Evolutionary conservation across 2,329 filamentous ascomycete genomes (phyloP).

Genomic region (Thelonectria discophora): DNA sequence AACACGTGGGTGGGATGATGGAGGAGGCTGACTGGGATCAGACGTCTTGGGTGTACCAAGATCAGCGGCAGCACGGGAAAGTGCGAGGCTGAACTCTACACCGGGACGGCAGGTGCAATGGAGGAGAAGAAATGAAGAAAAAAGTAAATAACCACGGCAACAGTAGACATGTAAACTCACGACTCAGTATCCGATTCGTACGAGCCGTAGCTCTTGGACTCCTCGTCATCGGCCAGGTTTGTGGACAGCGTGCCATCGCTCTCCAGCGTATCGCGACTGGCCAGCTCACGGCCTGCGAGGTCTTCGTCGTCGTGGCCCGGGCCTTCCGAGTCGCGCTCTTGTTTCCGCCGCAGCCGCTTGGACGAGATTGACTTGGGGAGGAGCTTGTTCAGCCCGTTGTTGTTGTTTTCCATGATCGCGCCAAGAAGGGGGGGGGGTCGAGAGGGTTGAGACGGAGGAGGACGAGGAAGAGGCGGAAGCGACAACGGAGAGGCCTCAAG

Average conservation of each 20-base stretch:
- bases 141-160: not conserved
- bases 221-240: conserved; percentile 47
- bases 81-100: conserved; percentile 26
- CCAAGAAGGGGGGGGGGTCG: not conserved
- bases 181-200: conserved; percentile 48
- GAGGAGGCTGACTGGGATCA: conserved; percentile 22
- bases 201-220: conserved; percentile 46
- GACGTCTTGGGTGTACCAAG: conserved; percentile 6
- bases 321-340: conserved; percentile 50
- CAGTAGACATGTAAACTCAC: conserved; percentile 28
- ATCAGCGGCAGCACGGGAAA: conserved; percentile 17
- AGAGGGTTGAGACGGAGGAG: conserved; percentile 6
- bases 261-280: conserved; percentile 52
- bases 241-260: conserved; percentile 46
- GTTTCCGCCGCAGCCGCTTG: conserved; percentile 60
- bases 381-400: conserved; percentile 59
- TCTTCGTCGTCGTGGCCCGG: conserved; percentile 41
- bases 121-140: not conserved
- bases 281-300: conserved; percentile 46
- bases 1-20: conserved; percentile 19
- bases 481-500: not conserved
- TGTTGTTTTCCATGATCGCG: conserved; percentile 40
- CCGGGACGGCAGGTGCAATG: conserved; percentile 10
- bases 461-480: not conserved
- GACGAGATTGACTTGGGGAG: conserved; percentile 61